Base-by-base conservation (phyloP, 208 protist genomes). In the Crithidia sp. region DNA sequence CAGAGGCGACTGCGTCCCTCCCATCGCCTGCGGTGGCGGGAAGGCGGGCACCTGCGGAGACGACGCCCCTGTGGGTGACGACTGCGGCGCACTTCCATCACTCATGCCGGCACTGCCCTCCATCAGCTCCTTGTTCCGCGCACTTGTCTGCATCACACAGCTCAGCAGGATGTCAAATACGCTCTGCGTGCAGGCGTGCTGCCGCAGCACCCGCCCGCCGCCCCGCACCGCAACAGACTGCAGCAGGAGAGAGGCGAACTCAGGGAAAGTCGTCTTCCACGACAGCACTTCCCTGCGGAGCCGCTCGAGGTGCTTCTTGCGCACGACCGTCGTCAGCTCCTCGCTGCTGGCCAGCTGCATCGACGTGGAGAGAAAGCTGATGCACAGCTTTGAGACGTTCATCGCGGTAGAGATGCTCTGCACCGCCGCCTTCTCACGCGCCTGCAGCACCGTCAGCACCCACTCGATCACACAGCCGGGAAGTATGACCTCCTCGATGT, bases 141-240 rank as follows among this genome's bases (percentile, higher is more conserved):
- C 64, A 13, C 68, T 60, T 16, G 49, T 65, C 64, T 58, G 69
- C 67, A 53, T 67, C 59, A 67, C 95, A 67, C 44, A 85, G 74
- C 67, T 93, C 81, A 95, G 77, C 47, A 97, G 67, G 37, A 88
- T 79, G n/a, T 81, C 79, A 13, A 97, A 75, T 44, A 95, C 77
- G 16, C 59, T 67, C 61, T 93, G 87, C 28, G 93, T 94, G 55
- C 83, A 89, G 37, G 61, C 50, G 67, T 97, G 88, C 36, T 40
- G 53, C 3, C 89, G 87, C 59, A 97, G 82, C 67, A 80, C 55
- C 49, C 86, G 87, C 28, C 81, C 74, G 16, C 77, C 68, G 36
- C 80, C 82, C 13, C 81, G 84, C 36, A 82, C 78, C n/a, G 88
- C 91, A 4, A 88, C 88, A 49, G 79, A 80, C 54, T 79, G 62